Evolutionary conservation across 2,329 filamentous ascomycete genomes (phyloP), one percentile per base, ranked within the genome.

Genomic region (Colletotrichum incanum): DNA sequence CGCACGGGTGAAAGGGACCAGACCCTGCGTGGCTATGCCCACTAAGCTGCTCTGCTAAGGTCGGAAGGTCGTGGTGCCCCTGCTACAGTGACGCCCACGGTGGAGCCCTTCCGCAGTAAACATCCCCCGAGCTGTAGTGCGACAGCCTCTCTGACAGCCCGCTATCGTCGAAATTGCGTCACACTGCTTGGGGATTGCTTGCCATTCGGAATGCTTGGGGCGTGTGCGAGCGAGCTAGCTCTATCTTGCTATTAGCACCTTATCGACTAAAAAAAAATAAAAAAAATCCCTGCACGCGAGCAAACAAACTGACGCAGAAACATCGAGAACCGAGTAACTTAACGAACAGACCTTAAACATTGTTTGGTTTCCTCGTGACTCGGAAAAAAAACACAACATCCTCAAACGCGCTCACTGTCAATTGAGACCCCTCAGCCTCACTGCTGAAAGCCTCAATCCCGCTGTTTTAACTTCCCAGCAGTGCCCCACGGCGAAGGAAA

Each of bases 11-110:
- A 70, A 72, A 64, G 70, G 70, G 70, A 72, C 70, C 70, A 72
- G 70, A 72, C 65, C 65, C 70, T 69, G 65, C 70, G 70, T 72
- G 70, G 70, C 70, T 72, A 65, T 72, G 70, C 70, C 47, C 52
- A 63, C 59, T 69, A 64, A 28, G 18, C 60, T 59, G 37, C 26
- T 62, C 61, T 41, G 43, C 37, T 37, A 66, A 70, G 54, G 45
- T 54, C 26, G 54, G n/a, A 12, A 14, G 34, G 54, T 26, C 34
- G 37, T 41, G 49, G 41, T 67, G 50, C 59, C 61, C 59, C 31
- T 72, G 70, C 59, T 50, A 60, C 52, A 52, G 59, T 70, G 65
- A 69, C 54, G 37, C 69, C 45, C 52, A 20, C 43, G 47, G 69
- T 69, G 69, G 69, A 34, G 58, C 43, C 45, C 23, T 28, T 6